Evolutionary conservation across 2,329 filamentous ascomycete species (phyloP).

Genomic region (Ascochyta koolunga): DNA sequence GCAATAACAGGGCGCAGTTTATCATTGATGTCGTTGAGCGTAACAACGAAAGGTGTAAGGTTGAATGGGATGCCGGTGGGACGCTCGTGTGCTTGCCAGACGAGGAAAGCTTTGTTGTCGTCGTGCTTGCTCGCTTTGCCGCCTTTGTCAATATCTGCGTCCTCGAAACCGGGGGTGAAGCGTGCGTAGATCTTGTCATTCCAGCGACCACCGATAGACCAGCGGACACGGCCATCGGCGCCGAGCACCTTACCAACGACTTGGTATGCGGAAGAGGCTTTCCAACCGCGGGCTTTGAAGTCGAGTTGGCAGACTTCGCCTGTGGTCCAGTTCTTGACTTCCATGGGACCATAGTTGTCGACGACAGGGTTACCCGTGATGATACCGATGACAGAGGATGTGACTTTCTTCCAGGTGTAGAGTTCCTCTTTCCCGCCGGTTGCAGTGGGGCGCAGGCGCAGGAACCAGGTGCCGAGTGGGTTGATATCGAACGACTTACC

Average conservation of each 20-base stretch:
- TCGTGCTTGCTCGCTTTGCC: slow-evolving; percentile 57
- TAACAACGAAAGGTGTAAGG: slow-evolving; percentile 92
- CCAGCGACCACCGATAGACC: slow-evolving; percentile 93
- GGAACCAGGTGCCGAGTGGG: slow-evolving; percentile 94
- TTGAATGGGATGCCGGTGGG: slow-evolving; percentile 93
- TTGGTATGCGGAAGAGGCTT: slow-evolving; percentile 87
- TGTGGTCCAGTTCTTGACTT: slow-evolving; percentile 96
- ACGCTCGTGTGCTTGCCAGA: slow-evolving; percentile 88
- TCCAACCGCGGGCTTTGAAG: slow-evolving; percentile 96
- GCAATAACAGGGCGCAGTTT: slow-evolving; percentile 76
- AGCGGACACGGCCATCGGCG: slow-evolving; percentile 76
- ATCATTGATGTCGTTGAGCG: slow-evolving; percentile 91
- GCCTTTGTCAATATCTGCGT: slow-evolving; percentile 61
- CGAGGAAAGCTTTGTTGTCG: slow-evolving; percentile 79
- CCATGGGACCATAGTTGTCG: slow-evolving; percentile 98
- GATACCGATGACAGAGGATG: slow-evolving; percentile 95
- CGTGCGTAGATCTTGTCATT: slow-evolving; percentile 97
- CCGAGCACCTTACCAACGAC: slow-evolving; percentile 86
- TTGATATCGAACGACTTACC: slow-evolving; percentile 98
- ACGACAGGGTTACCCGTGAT: slow-evolving; percentile 95
- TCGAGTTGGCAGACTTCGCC: slow-evolving; percentile 88
- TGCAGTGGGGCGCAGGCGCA: slow-evolving; percentile 76
- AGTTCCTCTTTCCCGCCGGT: slow-evolving; percentile 75
- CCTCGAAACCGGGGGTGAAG: slow-evolving; percentile 88
- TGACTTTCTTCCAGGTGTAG: slow-evolving; percentile 99